phyloP scores from a whole-genome alignment of 345 rosid species.

The Excoecaria cochinchinensis region DNA sequence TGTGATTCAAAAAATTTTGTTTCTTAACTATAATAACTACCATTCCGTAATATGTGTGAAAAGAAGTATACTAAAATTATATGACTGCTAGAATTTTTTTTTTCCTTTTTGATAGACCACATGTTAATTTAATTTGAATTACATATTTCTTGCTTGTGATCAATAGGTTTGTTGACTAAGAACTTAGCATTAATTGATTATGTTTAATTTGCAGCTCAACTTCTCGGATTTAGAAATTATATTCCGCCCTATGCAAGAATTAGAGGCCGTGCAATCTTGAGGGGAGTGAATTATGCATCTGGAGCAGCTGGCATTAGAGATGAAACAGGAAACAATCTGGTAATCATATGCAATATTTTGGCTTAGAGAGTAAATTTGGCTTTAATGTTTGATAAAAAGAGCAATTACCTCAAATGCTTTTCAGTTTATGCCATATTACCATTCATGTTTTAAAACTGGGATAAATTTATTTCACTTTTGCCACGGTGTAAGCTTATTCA shows the following conservation, averaged over 20 bases:
- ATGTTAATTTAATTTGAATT: no score
- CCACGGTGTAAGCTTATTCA: no score
- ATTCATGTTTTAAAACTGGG: no score
- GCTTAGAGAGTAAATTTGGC: neutral
- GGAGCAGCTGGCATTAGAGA: conserved; percentile 35
- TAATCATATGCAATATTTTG: neutral
- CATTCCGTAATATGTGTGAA: no score
- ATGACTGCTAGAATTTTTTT: neutral
- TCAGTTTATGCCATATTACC: no score
- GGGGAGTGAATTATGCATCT: conserved; percentile 33
- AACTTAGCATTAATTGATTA: neutral
- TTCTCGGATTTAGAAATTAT: conserved; percentile 23
- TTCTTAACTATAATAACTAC: no score
- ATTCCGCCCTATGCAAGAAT: conserved; percentile 26
- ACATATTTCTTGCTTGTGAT: neutral
- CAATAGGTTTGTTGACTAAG: neutral
- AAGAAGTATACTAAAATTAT: no score
- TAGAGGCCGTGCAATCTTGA: conserved; percentile 10
- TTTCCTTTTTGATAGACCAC: neutral
- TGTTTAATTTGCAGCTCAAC: conserved; percentile 25
- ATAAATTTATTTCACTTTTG: no score
- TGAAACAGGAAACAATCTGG: conserved; percentile 36
- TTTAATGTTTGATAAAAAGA: neutral
- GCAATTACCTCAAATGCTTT: no score
- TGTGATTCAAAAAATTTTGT: no score